phyloP scores from a whole-genome alignment of 1,139 yeast species.

The Hansenula anomala region DNA sequence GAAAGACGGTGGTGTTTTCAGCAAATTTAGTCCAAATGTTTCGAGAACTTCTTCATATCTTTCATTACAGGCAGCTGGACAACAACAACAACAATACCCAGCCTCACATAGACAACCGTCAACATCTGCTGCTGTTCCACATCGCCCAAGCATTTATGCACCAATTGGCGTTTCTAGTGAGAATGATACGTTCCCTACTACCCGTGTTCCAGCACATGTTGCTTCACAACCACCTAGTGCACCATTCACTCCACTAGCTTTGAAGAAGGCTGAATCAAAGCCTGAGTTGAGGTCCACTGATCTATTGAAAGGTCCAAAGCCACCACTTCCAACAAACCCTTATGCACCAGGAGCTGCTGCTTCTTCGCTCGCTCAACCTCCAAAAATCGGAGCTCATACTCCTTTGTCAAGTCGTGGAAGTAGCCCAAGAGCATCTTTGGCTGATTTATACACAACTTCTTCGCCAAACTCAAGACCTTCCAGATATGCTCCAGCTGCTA shows the following conservation, averaged over 20 bases:
- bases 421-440: slow-evolving; percentile 6
- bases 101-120: slow-evolving; percentile 7
- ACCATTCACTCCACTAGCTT: not conserved
- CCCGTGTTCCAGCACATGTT: not conserved
- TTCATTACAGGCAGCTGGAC: slow-evolving; percentile 13
- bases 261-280: not conserved
- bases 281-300: not conserved
- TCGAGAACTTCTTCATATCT: slow-evolving; percentile 49
- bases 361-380: slow-evolving; percentile 3
- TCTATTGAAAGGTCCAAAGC: not conserved
- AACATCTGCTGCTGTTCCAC: slow-evolving; percentile 1
- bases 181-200: not conserved
- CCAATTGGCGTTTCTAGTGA: slow-evolving; percentile 3
- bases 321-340: slow-evolving; percentile 9
- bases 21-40: slow-evolving; percentile 64
- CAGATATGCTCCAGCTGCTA: slow-evolving; percentile 3
- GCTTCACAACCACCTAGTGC: not conserved
- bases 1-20: slow-evolving; percentile 57
- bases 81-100: slow-evolving; percentile 16
- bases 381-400: not conserved
- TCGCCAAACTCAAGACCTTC: slow-evolving; percentile 1
- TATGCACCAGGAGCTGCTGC: slow-evolving; percentile 24
- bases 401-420: slow-evolving; percentile 1
- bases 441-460: not conserved
- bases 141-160: slow-evolving; percentile 5